These are phyloP conservation scores for Gastrolobium bilobum DNA, from an alignment of 306 rosid genomes.

Conservation along the genomic window DNA sequence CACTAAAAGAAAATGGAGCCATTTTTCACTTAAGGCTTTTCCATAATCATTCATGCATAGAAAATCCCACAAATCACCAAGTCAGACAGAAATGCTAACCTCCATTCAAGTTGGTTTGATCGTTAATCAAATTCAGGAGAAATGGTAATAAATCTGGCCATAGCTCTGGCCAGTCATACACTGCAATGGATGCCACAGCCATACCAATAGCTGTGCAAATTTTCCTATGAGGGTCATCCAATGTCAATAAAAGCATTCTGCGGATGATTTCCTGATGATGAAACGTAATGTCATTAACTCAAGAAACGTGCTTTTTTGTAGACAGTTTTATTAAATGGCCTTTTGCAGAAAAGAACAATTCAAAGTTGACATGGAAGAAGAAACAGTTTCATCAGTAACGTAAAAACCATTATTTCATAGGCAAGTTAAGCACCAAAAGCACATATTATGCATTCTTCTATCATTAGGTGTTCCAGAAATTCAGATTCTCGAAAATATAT, in stretches of 20 bases:
- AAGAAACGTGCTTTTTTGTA: conserved; percentile 5
- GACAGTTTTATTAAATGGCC: conserved; percentile 24
- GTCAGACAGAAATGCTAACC: conserved; percentile 55
- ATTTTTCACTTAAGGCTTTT: conserved; percentile 20
- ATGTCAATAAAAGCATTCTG: conserved; percentile 71
- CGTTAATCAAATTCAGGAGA: conserved; percentile 77
- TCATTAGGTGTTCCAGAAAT: conserved; percentile 15
- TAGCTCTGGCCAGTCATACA: conserved; percentile 92
- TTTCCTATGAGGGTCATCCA: conserved; percentile 91
- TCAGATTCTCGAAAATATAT: conserved; percentile 19
- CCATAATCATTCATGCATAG: conserved; percentile 26
- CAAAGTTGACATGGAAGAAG: conserved; percentile 28
- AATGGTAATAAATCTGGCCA: conserved; percentile 94
- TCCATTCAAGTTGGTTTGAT: conserved; percentile 78
- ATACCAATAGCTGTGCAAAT: conserved; percentile 93
- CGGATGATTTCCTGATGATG: conserved; percentile 72
- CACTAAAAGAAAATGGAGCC: conserved; percentile 23
- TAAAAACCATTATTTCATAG: conserved; percentile 23
- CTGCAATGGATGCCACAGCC: conserved; percentile 94
- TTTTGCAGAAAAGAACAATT: conserved; percentile 13
- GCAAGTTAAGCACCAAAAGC: conserved; percentile 34
- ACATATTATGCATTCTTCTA: conserved; percentile 13
- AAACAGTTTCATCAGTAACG: conserved; percentile 34
- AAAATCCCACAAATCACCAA: conserved; percentile 38
- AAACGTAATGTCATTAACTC: conserved; percentile 45